Percentiles rank a stretch among this genome's conserved stretches.
Conservation (phyloP, 169 alveolate genomes). For the Cryptosporidium ryanae region DNA sequence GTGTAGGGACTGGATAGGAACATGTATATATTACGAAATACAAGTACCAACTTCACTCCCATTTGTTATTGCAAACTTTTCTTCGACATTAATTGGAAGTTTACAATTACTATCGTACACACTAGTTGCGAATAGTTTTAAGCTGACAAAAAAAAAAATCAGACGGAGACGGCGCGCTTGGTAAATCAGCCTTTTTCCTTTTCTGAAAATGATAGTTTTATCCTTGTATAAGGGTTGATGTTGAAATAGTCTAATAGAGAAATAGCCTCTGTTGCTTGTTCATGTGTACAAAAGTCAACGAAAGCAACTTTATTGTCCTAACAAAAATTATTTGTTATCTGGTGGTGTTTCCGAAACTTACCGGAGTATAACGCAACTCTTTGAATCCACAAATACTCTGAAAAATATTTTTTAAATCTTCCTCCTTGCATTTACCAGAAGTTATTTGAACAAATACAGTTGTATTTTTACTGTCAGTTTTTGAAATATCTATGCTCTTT, state of each 20-base stretch:
- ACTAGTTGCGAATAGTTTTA: constrained; percentile 50
- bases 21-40: not conserved
- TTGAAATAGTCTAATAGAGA: not conserved
- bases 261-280: constrained; percentile 47
- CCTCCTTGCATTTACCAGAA: constrained; percentile 30
- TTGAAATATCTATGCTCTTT: not conserved
- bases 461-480: not conserved
- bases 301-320: constrained; percentile 63
- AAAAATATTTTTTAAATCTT: constrained; percentile 10
- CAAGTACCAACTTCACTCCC: constrained; percentile 12
- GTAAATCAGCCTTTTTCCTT: not conserved
- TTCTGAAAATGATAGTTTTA: constrained; percentile 55
- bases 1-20: not conserved
- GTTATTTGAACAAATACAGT: constrained; percentile 42
- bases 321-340: not conserved
- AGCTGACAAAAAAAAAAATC: not conserved
- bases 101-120: constrained; percentile 57
- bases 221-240: constrained; percentile 3
- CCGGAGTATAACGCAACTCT: constrained; percentile 58
- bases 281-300: constrained; percentile 44
- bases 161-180: constrained; percentile 1
- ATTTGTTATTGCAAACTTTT: constrained; percentile 13
- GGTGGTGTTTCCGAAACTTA: constrained; percentile 6
- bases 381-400: constrained; percentile 9
- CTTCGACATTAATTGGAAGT: constrained; percentile 36